Evolutionary conservation across 1,284 basidiomycete species (phyloP).

Genomic region (Cutaneotrichosporon sp.): DNA sequence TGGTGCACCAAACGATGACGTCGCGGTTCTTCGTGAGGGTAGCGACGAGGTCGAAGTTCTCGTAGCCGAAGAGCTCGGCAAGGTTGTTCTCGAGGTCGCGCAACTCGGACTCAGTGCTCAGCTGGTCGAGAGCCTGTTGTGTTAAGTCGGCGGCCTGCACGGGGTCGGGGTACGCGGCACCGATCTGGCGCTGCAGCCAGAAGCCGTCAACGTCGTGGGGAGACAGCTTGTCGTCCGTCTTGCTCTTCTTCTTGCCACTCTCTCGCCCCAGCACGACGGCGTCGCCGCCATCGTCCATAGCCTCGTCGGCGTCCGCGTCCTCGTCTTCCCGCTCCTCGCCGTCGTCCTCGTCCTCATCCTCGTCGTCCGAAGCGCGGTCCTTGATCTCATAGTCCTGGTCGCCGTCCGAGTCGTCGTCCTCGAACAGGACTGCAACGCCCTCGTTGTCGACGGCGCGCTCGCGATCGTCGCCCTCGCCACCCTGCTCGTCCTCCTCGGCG

Average conservation of each 20-base stretch:
- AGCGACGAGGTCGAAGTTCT: conserved; percentile 84
- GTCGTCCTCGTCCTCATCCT: conserved; percentile 65
- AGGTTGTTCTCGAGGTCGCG: conserved; percentile 96
- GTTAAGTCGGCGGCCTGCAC: conserved; percentile 94
- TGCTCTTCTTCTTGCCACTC: conserved; percentile 55
- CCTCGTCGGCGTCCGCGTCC: conserved; percentile 54
- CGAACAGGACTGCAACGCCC: conserved; percentile 94
- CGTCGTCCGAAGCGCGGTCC: conserved; percentile 58
- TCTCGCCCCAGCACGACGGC: conserved; percentile 61
- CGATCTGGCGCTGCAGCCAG: conserved; percentile 96
- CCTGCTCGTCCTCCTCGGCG: conserved; percentile 76
- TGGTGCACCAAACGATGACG: conserved; percentile 97
- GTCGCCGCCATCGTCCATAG: conserved; percentile 57
- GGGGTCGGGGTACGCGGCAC: conserved; percentile 87
- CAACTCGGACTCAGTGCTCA: conserved; percentile 83
- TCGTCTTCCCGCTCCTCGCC: conserved; percentile 58
- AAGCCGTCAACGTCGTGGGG: conserved; percentile 94
- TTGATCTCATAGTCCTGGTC: conserved; percentile 69
- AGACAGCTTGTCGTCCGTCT: conserved; percentile 67
- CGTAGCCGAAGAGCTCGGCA: conserved; percentile 96
- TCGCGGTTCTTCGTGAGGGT: conserved; percentile 95
- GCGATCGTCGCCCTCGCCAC: conserved; percentile 69
- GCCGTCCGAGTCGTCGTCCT: conserved; percentile 90
- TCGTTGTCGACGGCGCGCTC: conserved; percentile 61
- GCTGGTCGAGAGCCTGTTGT: conserved; percentile 77